Conservation (phyloP, 129 eudicot species). For the Saussurea involucrata region DNA sequence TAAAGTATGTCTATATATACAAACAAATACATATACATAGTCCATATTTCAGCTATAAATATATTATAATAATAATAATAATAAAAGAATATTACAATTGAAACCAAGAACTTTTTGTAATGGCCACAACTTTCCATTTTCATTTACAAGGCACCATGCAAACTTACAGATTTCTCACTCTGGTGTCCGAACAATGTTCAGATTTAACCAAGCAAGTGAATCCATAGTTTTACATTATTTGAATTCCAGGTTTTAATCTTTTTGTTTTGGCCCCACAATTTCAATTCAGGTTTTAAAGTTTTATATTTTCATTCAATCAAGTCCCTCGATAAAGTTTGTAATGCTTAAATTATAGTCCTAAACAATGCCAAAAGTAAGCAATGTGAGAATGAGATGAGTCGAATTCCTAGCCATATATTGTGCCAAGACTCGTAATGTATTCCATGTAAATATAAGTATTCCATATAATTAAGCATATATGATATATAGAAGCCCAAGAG, state of each 20-base stretch:
- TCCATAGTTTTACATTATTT: not conserved
- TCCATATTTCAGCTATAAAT: too few species aligned
- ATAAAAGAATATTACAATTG: too few species aligned
- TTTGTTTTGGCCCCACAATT: not conserved
- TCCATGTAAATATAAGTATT: not conserved
- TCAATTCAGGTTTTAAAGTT: not conserved
- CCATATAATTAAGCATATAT: not conserved
- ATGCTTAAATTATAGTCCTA: not conserved
- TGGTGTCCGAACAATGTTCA: not conserved
- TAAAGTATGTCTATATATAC: too few species aligned
- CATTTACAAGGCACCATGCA: not conserved
- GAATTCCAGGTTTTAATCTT: not conserved
- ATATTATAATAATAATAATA: too few species aligned
- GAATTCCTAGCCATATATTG: not conserved
- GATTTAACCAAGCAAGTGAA: not conserved
- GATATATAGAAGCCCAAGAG: not conserved
- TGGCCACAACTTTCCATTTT: not conserved
- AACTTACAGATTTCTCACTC: not conserved
- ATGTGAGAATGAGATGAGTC: not conserved
- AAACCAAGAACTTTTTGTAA: too few species aligned
- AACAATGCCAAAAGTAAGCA: not conserved
- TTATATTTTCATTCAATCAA: not conserved
- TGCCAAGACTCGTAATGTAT: not conserved
- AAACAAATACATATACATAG: too few species aligned
- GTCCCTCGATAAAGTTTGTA: not conserved